A percentile compares a stretch with the other conserved stretches of the same genome.
Conservation (phyloP, 345 rosid genomes). For the Gossypium herbaceum region DNA sequence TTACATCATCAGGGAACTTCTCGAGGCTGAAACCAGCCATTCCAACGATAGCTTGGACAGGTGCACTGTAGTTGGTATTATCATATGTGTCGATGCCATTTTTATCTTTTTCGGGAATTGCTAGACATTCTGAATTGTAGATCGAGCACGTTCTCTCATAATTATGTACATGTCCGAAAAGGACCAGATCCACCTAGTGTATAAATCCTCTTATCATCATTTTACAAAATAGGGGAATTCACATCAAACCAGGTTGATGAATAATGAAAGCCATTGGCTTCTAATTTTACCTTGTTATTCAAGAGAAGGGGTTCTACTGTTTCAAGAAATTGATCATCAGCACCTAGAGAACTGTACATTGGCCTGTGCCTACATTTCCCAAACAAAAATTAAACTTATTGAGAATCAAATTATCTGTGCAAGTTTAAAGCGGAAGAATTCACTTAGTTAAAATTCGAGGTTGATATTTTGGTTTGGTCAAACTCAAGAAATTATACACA, state of each 20-base stretch:
- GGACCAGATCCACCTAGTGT: constrained; percentile 54
- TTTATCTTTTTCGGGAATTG: constrained; percentile 46
- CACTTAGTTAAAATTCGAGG: no score
- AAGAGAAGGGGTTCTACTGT: constrained; percentile 48
- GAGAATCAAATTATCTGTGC: neutral
- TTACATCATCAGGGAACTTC: constrained; percentile 32
- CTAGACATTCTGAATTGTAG: constrained; percentile 34
- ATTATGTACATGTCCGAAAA: constrained; percentile 68
- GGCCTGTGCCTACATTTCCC: constrained; percentile 56
- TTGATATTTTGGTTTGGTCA: no score
- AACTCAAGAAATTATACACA: no score
- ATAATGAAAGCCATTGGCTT: neutral
- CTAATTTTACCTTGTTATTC: constrained; percentile 37
- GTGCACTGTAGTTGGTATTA: constrained; percentile 53
- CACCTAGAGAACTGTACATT: constrained; percentile 43
- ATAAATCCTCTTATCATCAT: neutral
- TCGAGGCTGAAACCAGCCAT: constrained; percentile 68
- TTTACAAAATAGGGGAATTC: neutral
- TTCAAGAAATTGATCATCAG: constrained; percentile 23
- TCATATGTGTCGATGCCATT: constrained; percentile 53
- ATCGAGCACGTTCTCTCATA: constrained; percentile 69
- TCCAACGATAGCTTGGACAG: constrained; percentile 62
- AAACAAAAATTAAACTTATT: neutral
- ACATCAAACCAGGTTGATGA: neutral
- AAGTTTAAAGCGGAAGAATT: neutral